Evolutionary conservation across 768 basidiomycete species (phyloP).

Genomic region (Paxillus rubicundulus): DNA sequence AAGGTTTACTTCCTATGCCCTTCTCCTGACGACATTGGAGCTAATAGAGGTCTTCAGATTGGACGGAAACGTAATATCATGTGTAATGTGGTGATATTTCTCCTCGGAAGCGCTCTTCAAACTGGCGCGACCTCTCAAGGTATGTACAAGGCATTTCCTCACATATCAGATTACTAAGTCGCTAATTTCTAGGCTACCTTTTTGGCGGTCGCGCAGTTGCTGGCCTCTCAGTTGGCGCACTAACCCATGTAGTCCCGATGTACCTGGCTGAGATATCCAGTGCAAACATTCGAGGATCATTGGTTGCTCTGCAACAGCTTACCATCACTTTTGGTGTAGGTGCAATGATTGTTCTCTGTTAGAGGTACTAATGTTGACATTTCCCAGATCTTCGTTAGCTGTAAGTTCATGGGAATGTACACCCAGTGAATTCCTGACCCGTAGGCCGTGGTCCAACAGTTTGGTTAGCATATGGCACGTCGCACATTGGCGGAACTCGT

Average conservation of each 20-base stretch:
- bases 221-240: constrained; percentile 16
- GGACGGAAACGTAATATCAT: constrained; percentile 29
- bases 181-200: constrained; percentile 18
- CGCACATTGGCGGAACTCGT: constrained; percentile 33
- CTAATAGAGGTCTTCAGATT: constrained; percentile 12
- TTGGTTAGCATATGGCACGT: constrained; percentile 33
- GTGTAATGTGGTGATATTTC: constrained; percentile 27
- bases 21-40: neutral
- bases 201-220: constrained; percentile 30
- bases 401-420: constrained; percentile 11
- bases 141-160: neutral
- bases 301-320: constrained; percentile 37
- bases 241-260: constrained; percentile 30
- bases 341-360: constrained; percentile 1
- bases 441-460: constrained; percentile 11
- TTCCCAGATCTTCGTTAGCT: constrained; percentile 31
- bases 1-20: constrained; percentile 13
- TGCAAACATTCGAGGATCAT: constrained; percentile 36
- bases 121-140: constrained; percentile 28
- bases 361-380: neutral
- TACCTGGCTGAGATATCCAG: constrained; percentile 40
- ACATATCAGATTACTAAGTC: neutral
- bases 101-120: constrained; percentile 31
- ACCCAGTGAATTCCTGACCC: neutral
- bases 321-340: constrained; percentile 36